Evolutionary conservation across 352 stramenopile genomes (phyloP).

Genomic region (Aphanomyces stellatus): DNA sequence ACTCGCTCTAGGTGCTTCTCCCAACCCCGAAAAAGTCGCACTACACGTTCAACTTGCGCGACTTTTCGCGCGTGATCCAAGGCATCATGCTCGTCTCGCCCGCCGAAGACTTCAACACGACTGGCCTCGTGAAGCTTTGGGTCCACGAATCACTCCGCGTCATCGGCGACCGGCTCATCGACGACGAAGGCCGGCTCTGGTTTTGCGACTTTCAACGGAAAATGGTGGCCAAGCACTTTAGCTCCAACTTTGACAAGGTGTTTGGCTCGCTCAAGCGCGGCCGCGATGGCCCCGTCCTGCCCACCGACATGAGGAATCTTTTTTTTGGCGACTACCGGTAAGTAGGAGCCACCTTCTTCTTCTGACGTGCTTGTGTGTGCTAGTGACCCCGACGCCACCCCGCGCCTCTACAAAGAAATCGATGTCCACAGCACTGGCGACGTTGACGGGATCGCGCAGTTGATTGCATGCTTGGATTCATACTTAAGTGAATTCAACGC

Average conservation of each 20-base stretch:
- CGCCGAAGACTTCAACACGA: constrained; percentile 73
- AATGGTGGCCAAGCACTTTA: constrained; percentile 84
- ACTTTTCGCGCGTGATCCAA: constrained; percentile 91
- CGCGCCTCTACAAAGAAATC: constrained; percentile 72
- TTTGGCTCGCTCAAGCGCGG: constrained; percentile 75
- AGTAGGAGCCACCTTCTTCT: constrained; percentile 19
- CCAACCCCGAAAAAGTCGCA: constrained; percentile 92
- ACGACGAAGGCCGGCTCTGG: constrained; percentile 89
- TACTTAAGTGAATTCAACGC: constrained; percentile 90
- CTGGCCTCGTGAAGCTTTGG: constrained; percentile 86
- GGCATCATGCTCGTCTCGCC: constrained; percentile 87
- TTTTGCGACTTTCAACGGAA: constrained; percentile 86
- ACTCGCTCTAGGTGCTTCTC: constrained; percentile 41
- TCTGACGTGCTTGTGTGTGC: constrained; percentile 8
- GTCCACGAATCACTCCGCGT: constrained; percentile 91
- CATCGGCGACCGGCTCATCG: constrained; percentile 91
- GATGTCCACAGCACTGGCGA: constrained; percentile 55
- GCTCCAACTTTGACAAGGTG: constrained; percentile 79
- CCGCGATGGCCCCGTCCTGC: constrained; percentile 56
- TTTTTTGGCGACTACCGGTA: constrained; percentile 90
- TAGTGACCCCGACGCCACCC: constrained; percentile 54
- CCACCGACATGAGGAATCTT: constrained; percentile 79
- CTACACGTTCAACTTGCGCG: constrained; percentile 94
- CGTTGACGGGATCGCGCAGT: constrained; percentile 64
- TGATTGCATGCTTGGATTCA: constrained; percentile 81